Evolutionary conservation across 2,329 filamentous ascomycete species (phyloP).

Genomic region (Beauveria sp.): DNA sequence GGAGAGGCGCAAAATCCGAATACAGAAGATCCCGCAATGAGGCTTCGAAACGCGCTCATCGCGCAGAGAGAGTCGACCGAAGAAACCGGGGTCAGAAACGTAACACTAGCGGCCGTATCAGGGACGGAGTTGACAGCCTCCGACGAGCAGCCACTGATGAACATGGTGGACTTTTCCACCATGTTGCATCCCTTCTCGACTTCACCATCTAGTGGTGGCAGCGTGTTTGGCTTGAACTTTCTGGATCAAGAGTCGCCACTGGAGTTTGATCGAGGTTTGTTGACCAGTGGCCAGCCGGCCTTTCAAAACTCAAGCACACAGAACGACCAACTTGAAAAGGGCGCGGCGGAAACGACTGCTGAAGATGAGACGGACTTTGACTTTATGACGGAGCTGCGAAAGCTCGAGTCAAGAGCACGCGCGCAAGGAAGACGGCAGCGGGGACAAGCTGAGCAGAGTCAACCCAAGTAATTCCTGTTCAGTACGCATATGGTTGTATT

Average conservation of each 20-base stretch:
- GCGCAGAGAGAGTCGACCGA: neutral
- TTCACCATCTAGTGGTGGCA: conserved; percentile 10
- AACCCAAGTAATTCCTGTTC: neutral
- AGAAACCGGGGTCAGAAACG: neutral
- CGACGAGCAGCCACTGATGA: neutral
- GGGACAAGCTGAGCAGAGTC: neutral
- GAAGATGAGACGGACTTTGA: neutral
- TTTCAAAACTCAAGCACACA: neutral
- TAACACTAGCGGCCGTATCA: neutral
- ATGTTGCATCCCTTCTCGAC: conserved; percentile 11
- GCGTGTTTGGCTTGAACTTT: conserved; percentile 7
- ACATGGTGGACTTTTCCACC: conserved; percentile 9
- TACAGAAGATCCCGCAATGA: conserved; percentile 25
- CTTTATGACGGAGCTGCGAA: conserved; percentile 12
- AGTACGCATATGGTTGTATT: too few species aligned
- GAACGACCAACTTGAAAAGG: neutral
- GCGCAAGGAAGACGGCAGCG: neutral
- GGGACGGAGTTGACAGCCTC: neutral
- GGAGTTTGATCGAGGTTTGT: neutral
- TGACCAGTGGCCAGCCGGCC: neutral
- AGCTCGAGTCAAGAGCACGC: conserved; percentile 10
- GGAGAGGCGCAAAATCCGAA: neutral
- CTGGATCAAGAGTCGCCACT: conserved; percentile 1
- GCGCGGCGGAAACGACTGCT: neutral
- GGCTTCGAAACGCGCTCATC: conserved; percentile 24